Evolutionary conservation across 1,284 basidiomycete species (phyloP), one percentile per base, ranked within the genome.

Genomic region (Farysia itapuensis): DNA sequence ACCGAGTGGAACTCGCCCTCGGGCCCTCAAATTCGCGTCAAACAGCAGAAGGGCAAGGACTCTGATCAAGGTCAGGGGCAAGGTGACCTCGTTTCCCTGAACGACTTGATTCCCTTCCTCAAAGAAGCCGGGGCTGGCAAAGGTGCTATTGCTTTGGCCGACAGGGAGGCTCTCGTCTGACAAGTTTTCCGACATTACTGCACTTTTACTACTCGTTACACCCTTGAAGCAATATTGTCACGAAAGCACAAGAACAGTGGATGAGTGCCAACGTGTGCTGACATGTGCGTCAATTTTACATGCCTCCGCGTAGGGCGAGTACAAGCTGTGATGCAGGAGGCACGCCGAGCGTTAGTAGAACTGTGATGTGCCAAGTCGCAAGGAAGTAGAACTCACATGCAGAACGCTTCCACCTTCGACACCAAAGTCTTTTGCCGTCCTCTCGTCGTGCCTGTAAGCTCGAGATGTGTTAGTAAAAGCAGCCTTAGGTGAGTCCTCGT

Each of bases 31-130:
- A 90, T 96, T 21, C 84, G 87, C 16, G 89, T 98, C 61, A 97
- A 97, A 81, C 86, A 92, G 76, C 94, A 98, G 78, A 83, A 82
- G 45, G 91, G 90, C 83, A 85, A 72, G 86, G 77, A 67, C 15
- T 47, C 46, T n/a, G 67, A 64, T 19, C 76, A 71, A 19, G 72
- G 80, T 86, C 59, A 83, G 84, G 32, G 85, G 84, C 46, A 87
- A 84, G 67, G 82, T 70, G 64, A 90, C 85, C 47, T 61, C 14
- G 72, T 75, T 2, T 36, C 40, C 32, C 47, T 74, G n/a, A 72
- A 79, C 4, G 84, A 87, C 56, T 81, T 94, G 37, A 81, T 89
- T 18, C 78, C 81, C 31, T 92, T 88, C 84, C 46, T 83, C 30
- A 79, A 79, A 71, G 2, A 5, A 2, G 20, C 46, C 34, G 59